These are phyloP conservation scores for Ceratobasidium sp. DNA, from an alignment of 1,284 basidiomycete genomes.

Conservation along the genomic window DNA sequence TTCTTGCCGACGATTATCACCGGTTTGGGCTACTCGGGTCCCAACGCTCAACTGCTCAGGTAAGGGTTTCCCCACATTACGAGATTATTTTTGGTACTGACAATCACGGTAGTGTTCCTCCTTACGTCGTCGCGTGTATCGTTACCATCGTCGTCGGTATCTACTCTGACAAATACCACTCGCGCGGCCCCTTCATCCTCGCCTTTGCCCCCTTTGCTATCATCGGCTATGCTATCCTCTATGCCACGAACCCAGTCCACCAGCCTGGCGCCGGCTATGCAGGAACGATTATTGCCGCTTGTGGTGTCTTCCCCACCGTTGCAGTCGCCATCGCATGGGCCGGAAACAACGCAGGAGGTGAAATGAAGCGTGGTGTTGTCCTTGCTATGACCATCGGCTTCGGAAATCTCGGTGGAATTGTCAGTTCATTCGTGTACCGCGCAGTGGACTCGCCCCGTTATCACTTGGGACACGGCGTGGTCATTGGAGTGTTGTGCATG, in stretches of 20 bases:
- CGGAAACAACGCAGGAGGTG: conserved; percentile 70
- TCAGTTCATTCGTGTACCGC: conserved; percentile 64
- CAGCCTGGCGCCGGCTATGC: conserved; percentile 64
- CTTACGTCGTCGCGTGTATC: conserved; percentile 65
- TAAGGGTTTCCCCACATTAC: background rate
- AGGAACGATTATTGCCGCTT: conserved; percentile 66
- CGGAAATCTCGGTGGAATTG: conserved; percentile 67
- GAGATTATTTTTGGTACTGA: background rate
- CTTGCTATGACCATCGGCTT: conserved; percentile 70
- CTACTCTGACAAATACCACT: conserved; percentile 49
- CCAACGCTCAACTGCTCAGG: conserved; percentile 77
- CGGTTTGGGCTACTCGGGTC: conserved; percentile 71
- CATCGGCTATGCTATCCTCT: conserved; percentile 49
- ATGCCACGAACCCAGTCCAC: conserved; percentile 27
- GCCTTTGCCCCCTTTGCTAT: conserved; percentile 43
- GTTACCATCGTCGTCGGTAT: conserved; percentile 49
- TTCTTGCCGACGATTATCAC: conserved; percentile 68
- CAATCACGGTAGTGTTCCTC: conserved; percentile 65
- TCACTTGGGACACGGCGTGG: conserved; percentile 66
- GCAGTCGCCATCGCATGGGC: conserved; percentile 68
- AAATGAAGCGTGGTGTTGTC: conserved; percentile 67
- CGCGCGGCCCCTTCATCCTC: conserved; percentile 49
- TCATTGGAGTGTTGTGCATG: conserved; percentile 65
- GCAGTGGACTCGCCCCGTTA: conserved; percentile 62
- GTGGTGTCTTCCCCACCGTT: conserved; percentile 49